Conservation (phyloP, 225 moss, liverwort and hornwort species). For the Takakia lepidozioides region DNA sequence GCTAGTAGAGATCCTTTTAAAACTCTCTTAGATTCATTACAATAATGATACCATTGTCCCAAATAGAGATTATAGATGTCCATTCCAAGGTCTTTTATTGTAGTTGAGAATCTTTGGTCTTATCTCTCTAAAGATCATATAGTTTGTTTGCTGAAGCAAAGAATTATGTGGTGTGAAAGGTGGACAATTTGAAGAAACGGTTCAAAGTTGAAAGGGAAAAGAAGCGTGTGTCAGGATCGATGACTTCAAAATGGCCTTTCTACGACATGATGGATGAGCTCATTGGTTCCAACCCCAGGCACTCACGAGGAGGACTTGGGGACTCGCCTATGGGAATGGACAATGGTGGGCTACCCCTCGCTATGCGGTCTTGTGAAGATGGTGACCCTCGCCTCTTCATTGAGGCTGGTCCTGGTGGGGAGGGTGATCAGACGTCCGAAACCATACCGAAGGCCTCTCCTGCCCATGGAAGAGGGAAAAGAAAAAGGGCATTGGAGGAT, state of each 20-base stretch:
- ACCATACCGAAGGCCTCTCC: conserved; percentile 37
- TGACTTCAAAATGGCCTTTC: conserved; percentile 35
- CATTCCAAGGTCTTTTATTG: background rate
- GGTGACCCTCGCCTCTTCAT: conserved; percentile 27
- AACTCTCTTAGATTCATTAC: no score
- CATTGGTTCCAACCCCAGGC: conserved; percentile 38
- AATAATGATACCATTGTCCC: no score
- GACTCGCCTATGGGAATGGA: conserved; percentile 17
- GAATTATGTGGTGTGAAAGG: no score
- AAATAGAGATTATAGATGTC: no score
- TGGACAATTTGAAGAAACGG: conserved; percentile 45
- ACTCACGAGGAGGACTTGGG: conserved; percentile 21
- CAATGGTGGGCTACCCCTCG: conserved; percentile 23
- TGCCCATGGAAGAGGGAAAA: conserved; percentile 30
- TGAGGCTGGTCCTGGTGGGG: conserved; percentile 21
- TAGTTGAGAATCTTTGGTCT: no score
- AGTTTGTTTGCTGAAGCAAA: no score
- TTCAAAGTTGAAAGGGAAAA: conserved; percentile 48
- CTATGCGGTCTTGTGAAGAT: conserved; percentile 35
- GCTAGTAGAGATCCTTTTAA: no score
- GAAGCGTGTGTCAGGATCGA: conserved; percentile 39
- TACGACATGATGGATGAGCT: conserved; percentile 51
- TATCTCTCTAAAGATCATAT: background rate
- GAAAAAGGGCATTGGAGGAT: conserved; percentile 37
- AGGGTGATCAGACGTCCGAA: conserved; percentile 41